Percentiles rank a stretch among this genome's conserved stretches.
phyloP scores from a whole-genome alignment of 148 eudicot genomes.

The Chenopodium album region DNA sequence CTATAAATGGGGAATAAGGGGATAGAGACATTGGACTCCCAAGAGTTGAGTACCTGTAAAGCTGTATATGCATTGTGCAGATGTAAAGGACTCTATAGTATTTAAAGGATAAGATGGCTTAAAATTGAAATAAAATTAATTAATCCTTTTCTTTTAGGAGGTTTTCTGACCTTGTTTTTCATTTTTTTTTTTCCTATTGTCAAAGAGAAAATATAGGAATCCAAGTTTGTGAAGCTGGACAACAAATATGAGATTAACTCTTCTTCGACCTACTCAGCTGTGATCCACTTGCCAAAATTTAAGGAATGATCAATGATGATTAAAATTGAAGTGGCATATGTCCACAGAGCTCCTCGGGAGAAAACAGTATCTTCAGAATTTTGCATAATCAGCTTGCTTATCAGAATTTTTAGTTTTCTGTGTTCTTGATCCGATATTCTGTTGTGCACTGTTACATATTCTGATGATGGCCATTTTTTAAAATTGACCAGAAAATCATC shows the following conservation, averaged over 20 bases:
- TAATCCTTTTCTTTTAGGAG: not conserved
- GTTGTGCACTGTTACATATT: not conserved
- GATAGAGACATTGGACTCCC: not conserved
- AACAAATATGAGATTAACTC: not conserved
- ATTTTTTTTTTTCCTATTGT: not conserved
- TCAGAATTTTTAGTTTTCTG: conserved; percentile 5
- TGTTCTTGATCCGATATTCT: not conserved
- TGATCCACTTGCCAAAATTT: not conserved
- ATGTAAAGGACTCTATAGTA: not conserved
- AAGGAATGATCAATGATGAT: conserved; percentile 2
- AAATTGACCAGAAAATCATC: not conserved
- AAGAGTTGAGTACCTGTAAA: not conserved
- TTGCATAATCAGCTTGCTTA: not conserved
- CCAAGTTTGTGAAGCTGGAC: conserved; percentile 6
- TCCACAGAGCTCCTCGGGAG: not conserved
- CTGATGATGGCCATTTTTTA: not conserved
- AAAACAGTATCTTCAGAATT: not conserved
- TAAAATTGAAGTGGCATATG: not conserved
- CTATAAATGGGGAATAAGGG: not conserved
- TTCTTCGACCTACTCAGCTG: not conserved
- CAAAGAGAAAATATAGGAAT: conserved; percentile 9
- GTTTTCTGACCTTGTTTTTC: conserved; percentile 7
- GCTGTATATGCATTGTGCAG: not conserved
- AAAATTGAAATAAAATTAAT: not conserved
- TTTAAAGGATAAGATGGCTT: not conserved